phyloP scores from a whole-genome alignment of 139 green algal genomes.

The Chlorella sp. region DNA sequence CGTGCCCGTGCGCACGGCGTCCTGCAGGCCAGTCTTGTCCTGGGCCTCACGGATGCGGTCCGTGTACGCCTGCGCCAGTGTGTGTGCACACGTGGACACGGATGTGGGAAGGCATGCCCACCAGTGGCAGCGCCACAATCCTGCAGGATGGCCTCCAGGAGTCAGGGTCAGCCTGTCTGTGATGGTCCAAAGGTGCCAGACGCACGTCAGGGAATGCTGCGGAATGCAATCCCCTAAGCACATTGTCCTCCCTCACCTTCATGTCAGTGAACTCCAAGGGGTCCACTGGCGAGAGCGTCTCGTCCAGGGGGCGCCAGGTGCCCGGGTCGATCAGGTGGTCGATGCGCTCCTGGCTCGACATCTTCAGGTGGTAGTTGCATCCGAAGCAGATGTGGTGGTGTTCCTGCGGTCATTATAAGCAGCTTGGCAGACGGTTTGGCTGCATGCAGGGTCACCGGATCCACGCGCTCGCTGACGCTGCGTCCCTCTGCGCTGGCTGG shows the following conservation, averaged over 20 bases:
- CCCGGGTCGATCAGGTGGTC: conserved; percentile 65
- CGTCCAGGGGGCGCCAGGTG: conserved; percentile 66
- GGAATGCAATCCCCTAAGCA: neutral
- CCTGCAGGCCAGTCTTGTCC: conserved; percentile 45
- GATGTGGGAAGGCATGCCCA: neutral
- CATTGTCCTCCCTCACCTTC: conserved; percentile 28
- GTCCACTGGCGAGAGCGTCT: conserved; percentile 63
- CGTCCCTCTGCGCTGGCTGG: neutral
- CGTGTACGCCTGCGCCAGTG: conserved; percentile 44
- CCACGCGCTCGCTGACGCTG: neutral
- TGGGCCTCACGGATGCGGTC: conserved; percentile 67
- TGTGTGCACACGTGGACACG: neutral
- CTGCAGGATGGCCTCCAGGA: neutral
- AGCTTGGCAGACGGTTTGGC: neutral
- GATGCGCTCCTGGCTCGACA: conserved; percentile 61
- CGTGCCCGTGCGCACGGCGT: conserved; percentile 40
- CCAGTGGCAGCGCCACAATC: neutral
- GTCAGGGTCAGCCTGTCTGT: too few species aligned
- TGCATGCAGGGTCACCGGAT: neutral
- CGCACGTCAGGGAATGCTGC: neutral
- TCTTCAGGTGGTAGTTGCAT: conserved; percentile 74
- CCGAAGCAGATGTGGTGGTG: conserved; percentile 73
- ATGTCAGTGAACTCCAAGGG: conserved; percentile 70
- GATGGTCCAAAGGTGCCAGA: too few species aligned
- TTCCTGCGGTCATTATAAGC: conserved; percentile 16